phyloP scores from a whole-genome alignment of 2,329 filamentous ascomycete species.

The Colletotrichum orchidophilum region DNA sequence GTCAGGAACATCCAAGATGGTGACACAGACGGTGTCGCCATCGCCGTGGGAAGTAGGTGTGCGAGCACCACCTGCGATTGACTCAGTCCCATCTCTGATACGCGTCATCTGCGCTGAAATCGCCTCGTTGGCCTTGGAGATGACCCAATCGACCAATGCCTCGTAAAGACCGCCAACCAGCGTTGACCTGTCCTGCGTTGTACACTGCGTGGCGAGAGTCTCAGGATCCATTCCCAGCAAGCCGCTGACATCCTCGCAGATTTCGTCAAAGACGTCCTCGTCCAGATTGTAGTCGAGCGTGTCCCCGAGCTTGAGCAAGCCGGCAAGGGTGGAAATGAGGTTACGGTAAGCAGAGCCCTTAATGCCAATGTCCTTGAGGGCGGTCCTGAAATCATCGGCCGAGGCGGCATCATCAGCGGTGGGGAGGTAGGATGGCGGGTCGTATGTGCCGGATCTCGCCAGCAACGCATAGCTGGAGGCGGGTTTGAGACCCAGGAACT shows the following conservation, averaged over 20 bases:
- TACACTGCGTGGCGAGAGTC: slow-evolving; percentile 79
- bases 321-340: slow-evolving; percentile 86
- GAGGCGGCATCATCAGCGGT: slow-evolving; percentile 92
- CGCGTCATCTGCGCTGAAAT: slow-evolving; percentile 80
- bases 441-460: slow-evolving; percentile 84
- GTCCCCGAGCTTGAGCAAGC: slow-evolving; percentile 90
- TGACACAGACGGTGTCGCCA: slow-evolving; percentile 87
- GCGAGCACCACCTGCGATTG: slow-evolving; percentile 68
- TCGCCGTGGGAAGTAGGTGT: slow-evolving; percentile 78
- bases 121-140: slow-evolving; percentile 85
- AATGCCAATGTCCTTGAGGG: slow-evolving; percentile 91
- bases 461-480: slow-evolving; percentile 82
- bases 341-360: slow-evolving; percentile 85
- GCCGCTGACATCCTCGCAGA: slow-evolving; percentile 89
- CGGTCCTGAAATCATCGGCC: slow-evolving; percentile 90
- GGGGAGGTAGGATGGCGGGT: slow-evolving; percentile 86
- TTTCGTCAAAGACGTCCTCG: slow-evolving; percentile 82
- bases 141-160: slow-evolving; percentile 93
- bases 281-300: slow-evolving; percentile 87
- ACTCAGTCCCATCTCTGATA: slow-evolving; percentile 73
- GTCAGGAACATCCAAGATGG: slow-evolving; percentile 85
- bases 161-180: slow-evolving; percentile 92
- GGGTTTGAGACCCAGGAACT: slow-evolving; percentile 84
- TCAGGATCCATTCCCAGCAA: slow-evolving; percentile 90
- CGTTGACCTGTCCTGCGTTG: slow-evolving; percentile 83